Evolutionary conservation across 2,329 filamentous ascomycete species (phyloP).

Genomic region (Hymenoscyphus linearis): DNA sequence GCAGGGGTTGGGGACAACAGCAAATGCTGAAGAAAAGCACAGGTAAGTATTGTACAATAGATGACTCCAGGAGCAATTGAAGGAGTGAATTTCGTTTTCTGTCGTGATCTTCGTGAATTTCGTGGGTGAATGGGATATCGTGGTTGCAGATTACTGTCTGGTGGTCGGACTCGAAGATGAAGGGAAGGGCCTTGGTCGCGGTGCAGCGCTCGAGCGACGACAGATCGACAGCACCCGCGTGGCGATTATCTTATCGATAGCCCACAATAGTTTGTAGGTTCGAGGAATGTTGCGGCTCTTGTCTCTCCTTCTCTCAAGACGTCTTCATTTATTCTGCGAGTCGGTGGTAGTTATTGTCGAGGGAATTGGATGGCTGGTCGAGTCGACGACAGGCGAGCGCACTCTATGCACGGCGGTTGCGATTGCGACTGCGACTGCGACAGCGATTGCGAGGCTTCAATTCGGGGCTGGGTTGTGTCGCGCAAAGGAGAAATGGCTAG

Average conservation of each 20-base stretch:
- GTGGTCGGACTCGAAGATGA: background rate
- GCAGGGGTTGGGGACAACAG: slow-evolving; percentile 8
- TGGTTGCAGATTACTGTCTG: background rate
- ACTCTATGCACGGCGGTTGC: slow-evolving; percentile 3
- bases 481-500: background rate
- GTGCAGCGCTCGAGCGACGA: background rate
- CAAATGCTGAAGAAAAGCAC: slow-evolving; percentile 7
- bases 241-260: slow-evolving; percentile 7
- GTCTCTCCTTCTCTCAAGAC: slow-evolving; percentile 5
- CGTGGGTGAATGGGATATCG: background rate
- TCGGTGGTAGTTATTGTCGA: background rate
- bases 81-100: slow-evolving; percentile 1
- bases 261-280: slow-evolving; percentile 2
- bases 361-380: background rate
- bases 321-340: slow-evolving; percentile 8
- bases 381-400: background rate
- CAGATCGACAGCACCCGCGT: background rate
- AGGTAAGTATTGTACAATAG: slow-evolving; percentile 15
- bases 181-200: background rate
- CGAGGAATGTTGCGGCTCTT: slow-evolving; percentile 5
- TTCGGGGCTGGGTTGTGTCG: slow-evolving; percentile 4
- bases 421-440: slow-evolving; percentile 11
- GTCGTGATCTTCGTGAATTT: background rate
- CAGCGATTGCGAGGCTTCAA: slow-evolving; percentile 2
- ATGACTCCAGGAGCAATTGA: background rate